A percentile compares a stretch with the other conserved stretches of the same genome.
These are phyloP conservation scores for Simmondsia chinensis DNA, from an alignment of 148 eudicot genomes.

Conservation along the genomic window DNA sequence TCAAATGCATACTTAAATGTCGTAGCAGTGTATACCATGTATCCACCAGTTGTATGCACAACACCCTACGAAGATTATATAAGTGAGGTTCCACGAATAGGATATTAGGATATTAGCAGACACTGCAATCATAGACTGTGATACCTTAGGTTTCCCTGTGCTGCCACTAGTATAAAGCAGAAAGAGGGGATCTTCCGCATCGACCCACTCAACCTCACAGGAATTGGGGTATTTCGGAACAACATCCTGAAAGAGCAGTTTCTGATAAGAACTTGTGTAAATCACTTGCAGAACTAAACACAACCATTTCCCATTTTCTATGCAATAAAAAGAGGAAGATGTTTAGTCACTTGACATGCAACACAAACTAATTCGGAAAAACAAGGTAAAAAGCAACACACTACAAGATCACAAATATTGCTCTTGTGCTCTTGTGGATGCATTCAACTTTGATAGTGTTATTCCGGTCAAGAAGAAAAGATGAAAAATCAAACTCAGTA, in stretches of 20 bases:
- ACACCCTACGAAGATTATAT: conserved; percentile 66
- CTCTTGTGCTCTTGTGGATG: too few relatives aligned
- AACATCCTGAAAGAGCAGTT: conserved; percentile 69
- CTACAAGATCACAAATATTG: too few relatives aligned
- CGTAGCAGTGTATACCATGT: conserved; percentile 95
- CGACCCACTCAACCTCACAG: conserved; percentile 92
- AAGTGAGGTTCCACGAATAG: too few relatives aligned
- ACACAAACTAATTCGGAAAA: neutral
- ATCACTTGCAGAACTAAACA: too few relatives aligned
- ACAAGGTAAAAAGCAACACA: neutral
- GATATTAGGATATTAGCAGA: too few relatives aligned
- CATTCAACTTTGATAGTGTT: too few relatives aligned
- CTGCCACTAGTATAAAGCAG: conserved; percentile 97
- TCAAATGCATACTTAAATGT: conserved; percentile 98
- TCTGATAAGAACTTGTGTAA: too few relatives aligned
- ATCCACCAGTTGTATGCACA: conserved; percentile 97
- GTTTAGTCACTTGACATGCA: too few relatives aligned
- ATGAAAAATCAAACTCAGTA: neutral
- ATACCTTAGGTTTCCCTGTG: conserved; percentile 98
- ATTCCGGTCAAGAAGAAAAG: too few relatives aligned
- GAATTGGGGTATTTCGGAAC: conserved; percentile 65
- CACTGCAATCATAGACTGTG: conserved; percentile 2
- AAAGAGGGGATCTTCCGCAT: conserved; percentile 92
- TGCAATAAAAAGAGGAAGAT: too few relatives aligned
- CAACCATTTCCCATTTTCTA: neutral